These are phyloP conservation scores for Xylaria telfairii DNA, from an alignment of 495 filamentous ascomycete genomes.

Conservation along the genomic window DNA sequence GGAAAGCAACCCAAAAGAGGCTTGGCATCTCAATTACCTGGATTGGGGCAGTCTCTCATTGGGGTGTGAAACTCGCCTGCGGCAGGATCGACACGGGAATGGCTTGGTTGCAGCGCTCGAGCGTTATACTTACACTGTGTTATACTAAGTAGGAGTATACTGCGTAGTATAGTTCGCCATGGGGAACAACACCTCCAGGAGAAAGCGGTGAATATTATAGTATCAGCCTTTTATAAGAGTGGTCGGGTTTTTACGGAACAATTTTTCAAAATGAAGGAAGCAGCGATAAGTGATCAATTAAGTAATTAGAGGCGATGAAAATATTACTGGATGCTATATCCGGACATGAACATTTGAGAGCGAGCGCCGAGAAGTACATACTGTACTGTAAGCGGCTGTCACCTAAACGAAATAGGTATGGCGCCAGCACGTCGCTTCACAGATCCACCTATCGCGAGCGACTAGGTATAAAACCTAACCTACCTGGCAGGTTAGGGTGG, in stretches of 20 bases:
- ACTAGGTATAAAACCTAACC: no score
- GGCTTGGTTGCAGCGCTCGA: background rate
- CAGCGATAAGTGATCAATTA: background rate
- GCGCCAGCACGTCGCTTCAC: background rate
- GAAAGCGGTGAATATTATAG: background rate
- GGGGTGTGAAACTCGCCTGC: conserved; percentile 36
- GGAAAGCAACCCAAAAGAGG: background rate
- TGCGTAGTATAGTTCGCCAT: background rate
- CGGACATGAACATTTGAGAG: background rate
- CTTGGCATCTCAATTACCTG: conserved; percentile 11
- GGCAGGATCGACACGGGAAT: conserved; percentile 27
- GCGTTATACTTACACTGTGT: background rate
- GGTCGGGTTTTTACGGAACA: background rate
- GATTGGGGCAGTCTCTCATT: conserved; percentile 8
- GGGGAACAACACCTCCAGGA: background rate
- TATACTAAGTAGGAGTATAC: no score
- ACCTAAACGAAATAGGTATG: background rate
- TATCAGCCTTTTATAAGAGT: background rate
- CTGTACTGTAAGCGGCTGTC: background rate
- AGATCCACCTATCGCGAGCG: background rate
- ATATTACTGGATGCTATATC: background rate
- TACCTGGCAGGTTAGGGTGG: background rate
- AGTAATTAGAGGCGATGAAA: background rate
- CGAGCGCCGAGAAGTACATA: background rate
- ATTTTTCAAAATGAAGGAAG: background rate